These are phyloP conservation scores for Spinellus fusiger DNA, from an alignment of 192 early-diverging fungal species.

Conservation along the genomic window DNA sequence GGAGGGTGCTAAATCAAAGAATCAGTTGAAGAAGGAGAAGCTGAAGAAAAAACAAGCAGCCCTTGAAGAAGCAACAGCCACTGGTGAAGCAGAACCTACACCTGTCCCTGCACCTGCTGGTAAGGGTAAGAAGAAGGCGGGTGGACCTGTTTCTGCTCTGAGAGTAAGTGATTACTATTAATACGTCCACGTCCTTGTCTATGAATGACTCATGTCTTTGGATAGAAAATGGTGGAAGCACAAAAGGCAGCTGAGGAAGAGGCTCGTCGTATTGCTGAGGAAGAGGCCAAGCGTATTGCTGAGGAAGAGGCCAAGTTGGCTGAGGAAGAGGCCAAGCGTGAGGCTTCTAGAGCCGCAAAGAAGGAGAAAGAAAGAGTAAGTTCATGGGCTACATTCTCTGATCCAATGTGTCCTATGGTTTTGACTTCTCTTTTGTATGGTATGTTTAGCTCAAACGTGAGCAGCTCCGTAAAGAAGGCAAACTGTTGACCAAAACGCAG, in stretches of 20 bases:
- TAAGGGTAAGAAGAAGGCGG: constrained; percentile 56
- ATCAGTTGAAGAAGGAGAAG: constrained; percentile 51
- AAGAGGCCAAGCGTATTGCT: constrained; percentile 56
- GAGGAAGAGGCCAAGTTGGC: constrained; percentile 62
- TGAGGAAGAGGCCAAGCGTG: constrained; percentile 72
- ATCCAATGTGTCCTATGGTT: too few species aligned
- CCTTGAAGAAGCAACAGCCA: constrained; percentile 38
- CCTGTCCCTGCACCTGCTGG: constrained; percentile 19
- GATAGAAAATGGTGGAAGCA: constrained; percentile 66
- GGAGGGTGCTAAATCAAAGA: constrained; percentile 36
- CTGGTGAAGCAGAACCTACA: constrained; percentile 17
- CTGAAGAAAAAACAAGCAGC: constrained; percentile 50
- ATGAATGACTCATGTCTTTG: not conserved
- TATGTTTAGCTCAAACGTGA: constrained; percentile 65
- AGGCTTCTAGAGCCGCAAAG: constrained; percentile 69
- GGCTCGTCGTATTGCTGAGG: constrained; percentile 53
- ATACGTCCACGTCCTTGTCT: not conserved
- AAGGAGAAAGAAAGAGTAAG: constrained; percentile 74
- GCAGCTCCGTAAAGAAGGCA: constrained; percentile 86
- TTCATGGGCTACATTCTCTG: not conserved
- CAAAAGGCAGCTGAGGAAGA: constrained; percentile 78
- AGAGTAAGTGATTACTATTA: constrained; percentile 27
- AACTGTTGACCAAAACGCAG: constrained; percentile 90
- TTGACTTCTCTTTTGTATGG: not conserved
- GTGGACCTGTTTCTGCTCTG: constrained; percentile 46